phyloP scores from a whole-genome alignment of 148 eudicot species.

The Cornus controversa region DNA sequence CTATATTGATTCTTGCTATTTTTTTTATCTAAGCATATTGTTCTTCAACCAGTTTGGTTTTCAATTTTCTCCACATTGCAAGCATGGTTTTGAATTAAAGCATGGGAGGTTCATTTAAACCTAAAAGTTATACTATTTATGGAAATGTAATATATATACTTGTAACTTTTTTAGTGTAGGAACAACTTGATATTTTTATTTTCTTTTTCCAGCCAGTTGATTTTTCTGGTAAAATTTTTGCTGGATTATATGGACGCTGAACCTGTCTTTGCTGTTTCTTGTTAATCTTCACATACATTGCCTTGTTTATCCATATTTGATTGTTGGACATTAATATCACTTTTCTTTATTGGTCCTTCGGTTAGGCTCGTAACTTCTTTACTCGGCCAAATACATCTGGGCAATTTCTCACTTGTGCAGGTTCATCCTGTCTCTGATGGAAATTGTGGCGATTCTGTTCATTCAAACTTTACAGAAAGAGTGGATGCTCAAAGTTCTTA shows the following conservation, averaged over 20 bases:
- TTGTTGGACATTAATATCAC: neutral
- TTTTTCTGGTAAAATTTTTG: neutral
- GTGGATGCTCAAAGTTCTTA: conserved; percentile 39
- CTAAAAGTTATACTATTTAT: too few relatives aligned
- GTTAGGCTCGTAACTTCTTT: conserved; percentile 9
- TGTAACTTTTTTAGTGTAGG: neutral
- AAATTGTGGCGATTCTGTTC: conserved; percentile 41
- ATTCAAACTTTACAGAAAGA: conserved; percentile 38
- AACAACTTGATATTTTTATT: neutral
- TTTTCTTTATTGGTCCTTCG: conserved; percentile 8
- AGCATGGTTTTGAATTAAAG: neutral
- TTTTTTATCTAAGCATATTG: neutral
- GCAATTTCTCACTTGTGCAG: conserved; percentile 28
- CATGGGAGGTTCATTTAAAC: neutral
- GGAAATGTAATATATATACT: neutral
- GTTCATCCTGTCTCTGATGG: conserved; percentile 48
- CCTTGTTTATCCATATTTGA: neutral
- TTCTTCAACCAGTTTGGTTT: neutral
- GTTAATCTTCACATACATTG: neutral
- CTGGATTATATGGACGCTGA: neutral
- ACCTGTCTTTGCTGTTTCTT: neutral
- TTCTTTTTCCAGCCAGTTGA: neutral
- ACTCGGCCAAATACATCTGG: neutral
- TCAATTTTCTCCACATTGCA: neutral
- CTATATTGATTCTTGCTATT: too few relatives aligned